A percentile compares a stretch with the other conserved stretches of the same genome.
phyloP scores from a whole-genome alignment of 1,284 basidiomycete species.

The Hortiboletus rubellus region DNA sequence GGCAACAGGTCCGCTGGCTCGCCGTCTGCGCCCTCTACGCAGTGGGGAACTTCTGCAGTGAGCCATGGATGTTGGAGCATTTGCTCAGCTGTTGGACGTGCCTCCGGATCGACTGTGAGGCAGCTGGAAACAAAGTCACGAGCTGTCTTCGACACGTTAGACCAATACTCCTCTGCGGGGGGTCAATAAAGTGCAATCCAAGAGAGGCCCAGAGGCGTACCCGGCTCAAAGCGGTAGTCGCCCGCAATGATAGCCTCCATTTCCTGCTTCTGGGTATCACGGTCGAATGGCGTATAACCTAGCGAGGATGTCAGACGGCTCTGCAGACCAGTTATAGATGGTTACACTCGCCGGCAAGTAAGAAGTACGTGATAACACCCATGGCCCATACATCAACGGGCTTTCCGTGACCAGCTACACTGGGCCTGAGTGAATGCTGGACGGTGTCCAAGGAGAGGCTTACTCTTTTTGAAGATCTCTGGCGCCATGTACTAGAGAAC shows the following conservation, averaged over 20 bases:
- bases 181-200: background rate
- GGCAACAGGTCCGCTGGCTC: conserved; percentile 82
- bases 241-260: conserved; percentile 93
- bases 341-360: conserved; percentile 62
- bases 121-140: conserved; percentile 80
- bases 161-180: conserved; percentile 76
- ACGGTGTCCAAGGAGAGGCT: conserved; percentile 24
- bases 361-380: conserved; percentile 95
- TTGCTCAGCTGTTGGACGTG: conserved; percentile 75
- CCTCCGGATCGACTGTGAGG: conserved; percentile 78
- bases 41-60: conserved; percentile 63
- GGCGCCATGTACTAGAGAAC: conserved; percentile 88
- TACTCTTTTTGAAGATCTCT: conserved; percentile 95
- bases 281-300: conserved; percentile 92
- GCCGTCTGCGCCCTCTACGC: conserved; percentile 67
- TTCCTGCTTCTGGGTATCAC: conserved; percentile 83
- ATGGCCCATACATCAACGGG: conserved; percentile 98
- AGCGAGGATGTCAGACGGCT: background rate
- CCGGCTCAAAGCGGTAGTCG: conserved; percentile 90
- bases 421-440: background rate
- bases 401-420: conserved; percentile 84
- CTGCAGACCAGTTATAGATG: background rate
- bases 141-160: conserved; percentile 78
- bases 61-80: conserved; percentile 64
- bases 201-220: conserved; percentile 26